Evolutionary conservation across 371 early-diverging fungal genomes (phyloP).

Genomic region (Rhizopus delemar): DNA sequence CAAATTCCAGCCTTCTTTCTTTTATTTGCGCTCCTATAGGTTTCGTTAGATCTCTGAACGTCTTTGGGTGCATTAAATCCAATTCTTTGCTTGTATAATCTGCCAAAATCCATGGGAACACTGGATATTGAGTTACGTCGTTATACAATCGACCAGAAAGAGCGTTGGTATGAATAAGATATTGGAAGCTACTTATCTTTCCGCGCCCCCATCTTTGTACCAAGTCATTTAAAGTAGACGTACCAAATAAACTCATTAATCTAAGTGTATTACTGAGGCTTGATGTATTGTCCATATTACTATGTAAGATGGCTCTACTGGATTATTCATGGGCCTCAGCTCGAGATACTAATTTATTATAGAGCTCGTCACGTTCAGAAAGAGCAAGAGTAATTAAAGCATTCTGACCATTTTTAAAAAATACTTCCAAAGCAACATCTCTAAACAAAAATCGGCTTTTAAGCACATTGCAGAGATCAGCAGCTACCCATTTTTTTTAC

Average conservation of each 20-base stretch:
- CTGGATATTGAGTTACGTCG: constrained; percentile 71
- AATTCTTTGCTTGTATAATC: constrained; percentile 70
- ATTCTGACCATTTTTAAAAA: constrained; percentile 76
- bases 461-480: constrained; percentile 75
- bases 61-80: constrained; percentile 69
- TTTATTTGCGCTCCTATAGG: constrained; percentile 85
- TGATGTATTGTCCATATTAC: constrained; percentile 29
- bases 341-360: constrained; percentile 63
- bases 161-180: constrained; percentile 87
- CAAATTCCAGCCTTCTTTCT: constrained; percentile 61
- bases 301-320: constrained; percentile 51
- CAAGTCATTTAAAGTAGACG: constrained; percentile 66
- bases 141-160: constrained; percentile 75
- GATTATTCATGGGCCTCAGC: constrained; percentile 45
- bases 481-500: constrained; percentile 65
- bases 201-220: constrained; percentile 73
- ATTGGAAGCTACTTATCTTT: constrained; percentile 86
- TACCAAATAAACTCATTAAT: constrained; percentile 62
- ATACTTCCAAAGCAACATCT: constrained; percentile 77
- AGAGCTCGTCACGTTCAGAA: constrained; percentile 71
- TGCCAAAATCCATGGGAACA: constrained; percentile 76
- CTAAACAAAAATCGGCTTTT: constrained; percentile 69
- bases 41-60: constrained; percentile 81
- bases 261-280: constrained; percentile 48
- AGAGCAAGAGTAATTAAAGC: constrained; percentile 67